phyloP scores from a whole-genome alignment of 768 basidiomycete species.

The Suillus sp. region DNA sequence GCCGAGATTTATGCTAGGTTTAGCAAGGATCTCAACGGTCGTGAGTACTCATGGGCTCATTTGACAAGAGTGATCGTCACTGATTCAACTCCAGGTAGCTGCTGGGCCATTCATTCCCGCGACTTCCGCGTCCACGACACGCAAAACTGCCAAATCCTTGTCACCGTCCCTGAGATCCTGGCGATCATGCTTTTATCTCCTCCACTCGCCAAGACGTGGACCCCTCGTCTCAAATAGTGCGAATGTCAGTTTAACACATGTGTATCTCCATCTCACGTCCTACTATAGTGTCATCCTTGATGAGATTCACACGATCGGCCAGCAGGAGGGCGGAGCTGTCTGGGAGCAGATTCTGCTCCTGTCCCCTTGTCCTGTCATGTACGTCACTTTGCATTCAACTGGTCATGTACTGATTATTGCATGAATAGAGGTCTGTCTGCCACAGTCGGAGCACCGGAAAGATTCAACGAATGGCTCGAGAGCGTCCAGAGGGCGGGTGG shows the following conservation, averaged over 20 bases:
- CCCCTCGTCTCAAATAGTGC: constrained; percentile 61
- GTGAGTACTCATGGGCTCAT: constrained; percentile 34
- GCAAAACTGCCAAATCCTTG: constrained; percentile 68
- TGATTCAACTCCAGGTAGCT: constrained; percentile 44
- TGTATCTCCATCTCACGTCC: constrained; percentile 10
- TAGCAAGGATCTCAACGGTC: constrained; percentile 51
- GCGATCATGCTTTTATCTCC: constrained; percentile 72
- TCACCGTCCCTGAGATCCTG: constrained; percentile 74
- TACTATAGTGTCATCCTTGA: constrained; percentile 59
- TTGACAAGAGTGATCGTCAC: not conserved
- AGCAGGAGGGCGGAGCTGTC: constrained; percentile 66
- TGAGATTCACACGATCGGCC: constrained; percentile 65
- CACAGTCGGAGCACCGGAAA: constrained; percentile 65
- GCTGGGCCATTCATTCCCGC: constrained; percentile 68
- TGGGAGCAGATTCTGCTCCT: constrained; percentile 78
- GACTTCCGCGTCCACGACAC: constrained; percentile 65
- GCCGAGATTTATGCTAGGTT: constrained; percentile 76
- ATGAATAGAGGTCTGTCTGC: constrained; percentile 63
- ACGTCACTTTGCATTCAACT: constrained; percentile 22
- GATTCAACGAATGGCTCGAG: constrained; percentile 66
- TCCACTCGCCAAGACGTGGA: constrained; percentile 60
- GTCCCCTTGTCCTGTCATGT: constrained; percentile 75
- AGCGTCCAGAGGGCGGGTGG: constrained; percentile 61
- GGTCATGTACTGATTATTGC: not conserved
- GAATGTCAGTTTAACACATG: constrained; percentile 10